Base-by-base conservation (phyloP, 345 rosid genomes). In the Nephelium lappaceum region DNA sequence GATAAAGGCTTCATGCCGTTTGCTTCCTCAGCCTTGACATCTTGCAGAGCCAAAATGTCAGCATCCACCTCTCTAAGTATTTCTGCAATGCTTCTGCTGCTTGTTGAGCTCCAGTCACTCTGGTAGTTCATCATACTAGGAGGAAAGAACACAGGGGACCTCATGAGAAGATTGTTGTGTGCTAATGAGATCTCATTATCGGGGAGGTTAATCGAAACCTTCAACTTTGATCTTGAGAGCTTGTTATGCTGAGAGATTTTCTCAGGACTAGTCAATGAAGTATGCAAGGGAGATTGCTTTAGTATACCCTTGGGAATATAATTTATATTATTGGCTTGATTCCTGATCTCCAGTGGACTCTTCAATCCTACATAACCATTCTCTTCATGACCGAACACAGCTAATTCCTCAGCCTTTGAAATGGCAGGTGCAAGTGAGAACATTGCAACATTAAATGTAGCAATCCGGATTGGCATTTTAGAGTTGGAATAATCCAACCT, bases 391-490 rank as follows among this genome's bases (percentile, higher is more conserved):
- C 77, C 72, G 45, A 82, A 74, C 19, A 62, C 66, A 49, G 71
- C 42, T 15, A 86, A 65, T 83, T 85, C 89, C 67, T 84, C 89
- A 41, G 80, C 53, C 74, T 71, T 84, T 16, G 94, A 86, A 74
- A 92, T 81, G 12, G 93, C 97, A 0, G 98, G 99, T 3, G 98
- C 98, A 12, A 95, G 95, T 39, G 96, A 87, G 84, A 95, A 93
- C 99, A 95, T 95, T 42, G 98, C 99, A 62, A 95, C 99, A 16
- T 95, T 93, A 80, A 93, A 93, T 2, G 97, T 92, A 9, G 98
- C 98, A 63, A 93, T 80, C 67, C 97, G 92, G 36, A 95, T 89
- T 1, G 87, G 96, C 74, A 83, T 87, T 45, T 78, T 80, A 0
- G 87, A 62, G 39, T 73, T 73, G 69, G 83, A 79, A 67, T 41